Evolutionary conservation across 2,329 filamentous ascomycete species (phyloP).

Genomic region (Onygenales sp.): DNA sequence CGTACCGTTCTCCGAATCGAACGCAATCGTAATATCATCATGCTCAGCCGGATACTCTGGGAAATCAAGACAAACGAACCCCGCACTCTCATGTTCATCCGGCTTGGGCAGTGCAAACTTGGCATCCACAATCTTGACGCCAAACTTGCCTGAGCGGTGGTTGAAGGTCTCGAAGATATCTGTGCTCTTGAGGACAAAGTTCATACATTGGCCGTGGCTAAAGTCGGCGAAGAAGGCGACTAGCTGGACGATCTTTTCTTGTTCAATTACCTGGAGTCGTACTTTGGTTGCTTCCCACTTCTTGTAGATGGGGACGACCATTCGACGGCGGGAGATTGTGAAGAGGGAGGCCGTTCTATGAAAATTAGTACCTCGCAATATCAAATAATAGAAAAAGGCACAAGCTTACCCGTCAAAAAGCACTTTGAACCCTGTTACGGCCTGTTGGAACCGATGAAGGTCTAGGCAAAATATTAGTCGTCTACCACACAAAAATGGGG

Average conservation of each 20-base stretch:
- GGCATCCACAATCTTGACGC: conserved; percentile 73
- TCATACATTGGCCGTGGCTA: conserved; percentile 77
- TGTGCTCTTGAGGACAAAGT: conserved; percentile 73
- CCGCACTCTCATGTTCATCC: conserved; percentile 45
- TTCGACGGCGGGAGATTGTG: conserved; percentile 71
- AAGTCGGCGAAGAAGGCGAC: conserved; percentile 85
- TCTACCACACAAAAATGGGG: background rate
- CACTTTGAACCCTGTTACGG: conserved; percentile 71
- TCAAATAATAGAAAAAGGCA: background rate
- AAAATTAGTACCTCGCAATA: background rate
- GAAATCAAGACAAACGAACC: conserved; percentile 76
- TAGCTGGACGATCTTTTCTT: conserved; percentile 66
- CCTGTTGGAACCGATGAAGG: conserved; percentile 68
- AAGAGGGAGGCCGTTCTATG: conserved; percentile 58
- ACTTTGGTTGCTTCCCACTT: conserved; percentile 81
- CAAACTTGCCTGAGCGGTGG: conserved; percentile 52
- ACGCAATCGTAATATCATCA: conserved; percentile 78
- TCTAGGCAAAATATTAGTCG: conserved; percentile 35
- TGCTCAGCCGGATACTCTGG: conserved; percentile 86
- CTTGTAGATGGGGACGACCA: conserved; percentile 89
- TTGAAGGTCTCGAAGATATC: conserved; percentile 68
- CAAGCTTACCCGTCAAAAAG: conserved; percentile 53
- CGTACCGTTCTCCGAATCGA: conserved; percentile 70
- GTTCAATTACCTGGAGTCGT: conserved; percentile 68
- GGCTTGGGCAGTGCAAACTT: conserved; percentile 73